Evolutionary conservation across 23 red algal genomes (phyloP), one percentile per base, ranked within the genome.

Genomic region (Cyanidiococcus yangmingshanensis): DNA sequence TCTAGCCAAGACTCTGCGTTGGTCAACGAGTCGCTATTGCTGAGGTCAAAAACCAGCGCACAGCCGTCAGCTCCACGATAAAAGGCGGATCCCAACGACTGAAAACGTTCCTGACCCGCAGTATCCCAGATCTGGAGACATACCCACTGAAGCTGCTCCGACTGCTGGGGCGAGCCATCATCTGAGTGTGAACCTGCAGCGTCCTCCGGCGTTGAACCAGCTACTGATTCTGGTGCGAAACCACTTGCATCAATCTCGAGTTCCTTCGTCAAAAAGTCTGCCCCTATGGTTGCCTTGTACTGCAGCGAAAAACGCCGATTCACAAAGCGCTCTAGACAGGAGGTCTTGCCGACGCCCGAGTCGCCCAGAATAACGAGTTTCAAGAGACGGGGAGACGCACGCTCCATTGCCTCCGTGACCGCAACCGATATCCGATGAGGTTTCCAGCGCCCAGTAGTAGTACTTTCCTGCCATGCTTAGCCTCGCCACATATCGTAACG

Each of bases 241-340:
- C 17, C 29, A 38, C 58, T 39, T 78, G 18, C 58, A 37, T 39
- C 58, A 0, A 98, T 68, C 40, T 84, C 77, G 25, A 98, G 74
- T 58, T 98, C 94, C 39, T 92, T 98, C 17, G 88, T 84, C 57
- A 89, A 84, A 83, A 98, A 98, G 74, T 98, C 94, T 1, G 94
- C 94, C 36, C 94, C 94, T 58, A 98, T 98, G 58, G 94, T 98
- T 26, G 94, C 94, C 74, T 98, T 98, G 85, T 98, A 98, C 71
- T 98, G 94, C 59, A 87, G 87, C 79, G 82, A 87, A 57, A 98
- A 96, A 33, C 88, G 85, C 57, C 78, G 79, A 39, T 90, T 87
- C 12, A 98, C 94, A 58, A 87, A 98, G 7, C 94, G 77, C 76
- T 98, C 94, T 85, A 98, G 79, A 17, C 90, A 76, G 3, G 94